Percentiles rank a stretch among this genome's conserved stretches.
These are phyloP conservation scores for Daldinia eschscholtzii DNA, from an alignment of 2,329 filamentous ascomycete species.

Conservation along the genomic window DNA sequence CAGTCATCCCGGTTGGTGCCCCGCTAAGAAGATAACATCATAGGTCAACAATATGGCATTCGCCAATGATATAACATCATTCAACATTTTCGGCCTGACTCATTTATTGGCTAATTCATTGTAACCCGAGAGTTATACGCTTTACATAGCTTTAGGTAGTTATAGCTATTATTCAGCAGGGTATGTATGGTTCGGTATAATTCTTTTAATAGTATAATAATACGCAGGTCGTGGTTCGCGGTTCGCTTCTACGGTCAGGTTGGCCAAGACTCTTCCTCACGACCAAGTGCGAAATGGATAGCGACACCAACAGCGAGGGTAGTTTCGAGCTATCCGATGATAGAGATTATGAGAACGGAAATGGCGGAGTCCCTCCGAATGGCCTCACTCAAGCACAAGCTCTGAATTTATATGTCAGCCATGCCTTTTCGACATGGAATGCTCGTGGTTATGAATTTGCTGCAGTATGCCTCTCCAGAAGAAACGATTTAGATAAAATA, in stretches of 20 bases:
- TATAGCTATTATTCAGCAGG: neutral
- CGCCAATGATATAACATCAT: slow-evolving; percentile 27
- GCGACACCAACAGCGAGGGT: slow-evolving; percentile 21
- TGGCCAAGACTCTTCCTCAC: neutral
- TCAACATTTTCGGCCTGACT: slow-evolving; percentile 33
- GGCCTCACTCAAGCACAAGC: slow-evolving; percentile 54
- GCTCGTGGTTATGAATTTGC: slow-evolving; percentile 68
- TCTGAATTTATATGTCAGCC: slow-evolving; percentile 62
- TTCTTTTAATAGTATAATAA: slow-evolving; percentile 12
- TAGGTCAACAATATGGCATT: slow-evolving; percentile 4
- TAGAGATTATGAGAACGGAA: neutral
- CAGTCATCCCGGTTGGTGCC: slow-evolving; percentile 8
- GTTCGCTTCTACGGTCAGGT: slow-evolving; percentile 1
- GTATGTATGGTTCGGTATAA: slow-evolving; percentile 3
- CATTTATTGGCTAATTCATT: slow-evolving; percentile 27
- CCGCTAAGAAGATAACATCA: slow-evolving; percentile 24
- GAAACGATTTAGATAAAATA: neutral
- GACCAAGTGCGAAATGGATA: slow-evolving; percentile 26
- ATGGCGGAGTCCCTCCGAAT: neutral
- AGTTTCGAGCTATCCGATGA: slow-evolving; percentile 23
- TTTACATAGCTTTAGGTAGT: neutral
- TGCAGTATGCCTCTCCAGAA: slow-evolving; percentile 56
- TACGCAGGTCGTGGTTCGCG: neutral
- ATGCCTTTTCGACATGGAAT: slow-evolving; percentile 70
- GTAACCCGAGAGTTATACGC: slow-evolving; percentile 2